phyloP scores from a whole-genome alignment of 2,329 filamentous ascomycete species.

The Pseudogymnoascus sp. region DNA sequence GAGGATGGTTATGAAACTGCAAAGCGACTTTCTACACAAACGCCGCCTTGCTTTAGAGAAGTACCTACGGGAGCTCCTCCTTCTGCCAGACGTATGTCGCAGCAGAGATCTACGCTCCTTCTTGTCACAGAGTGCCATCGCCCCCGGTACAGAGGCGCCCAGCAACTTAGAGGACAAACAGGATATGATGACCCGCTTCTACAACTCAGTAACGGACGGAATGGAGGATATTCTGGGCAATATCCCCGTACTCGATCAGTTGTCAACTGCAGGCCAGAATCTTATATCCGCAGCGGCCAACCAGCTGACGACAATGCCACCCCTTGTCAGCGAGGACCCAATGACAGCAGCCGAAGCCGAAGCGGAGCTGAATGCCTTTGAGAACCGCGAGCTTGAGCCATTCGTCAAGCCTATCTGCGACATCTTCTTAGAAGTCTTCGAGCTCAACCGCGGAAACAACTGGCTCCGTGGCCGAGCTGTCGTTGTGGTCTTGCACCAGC shows the following conservation, averaged over 20 bases:
- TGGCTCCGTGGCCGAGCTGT: conserved; percentile 95
- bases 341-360: conserved; percentile 67
- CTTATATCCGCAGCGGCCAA: conserved; percentile 69
- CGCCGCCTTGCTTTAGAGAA: conserved; percentile 73
- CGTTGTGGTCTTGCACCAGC: conserved; percentile 90
- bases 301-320: conserved; percentile 50
- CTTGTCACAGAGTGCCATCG: conserved; percentile 77
- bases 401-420: conserved; percentile 99
- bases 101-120: conserved; percentile 89
- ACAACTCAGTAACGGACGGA: conserved; percentile 93
- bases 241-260: conserved; percentile 87
- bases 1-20: conserved; percentile 90
- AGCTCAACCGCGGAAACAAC: conserved; percentile 89
- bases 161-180: conserved; percentile 58
- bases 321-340: conserved; percentile 43
- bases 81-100: conserved; percentile 86
- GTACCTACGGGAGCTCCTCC: conserved; percentile 73
- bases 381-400: conserved; percentile 79
- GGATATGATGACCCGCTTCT: conserved; percentile 88
- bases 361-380: conserved; percentile 87
- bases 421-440: conserved; percentile 91
- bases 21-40: conserved; percentile 91
- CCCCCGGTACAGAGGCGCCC: conserved; percentile 46
- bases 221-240: conserved; percentile 98
- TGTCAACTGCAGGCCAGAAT: conserved; percentile 87